These are phyloP conservation scores for Aspergillus pseudoglaucus DNA, from an alignment of 2,329 filamentous ascomycete genomes.

Conservation along the genomic window DNA sequence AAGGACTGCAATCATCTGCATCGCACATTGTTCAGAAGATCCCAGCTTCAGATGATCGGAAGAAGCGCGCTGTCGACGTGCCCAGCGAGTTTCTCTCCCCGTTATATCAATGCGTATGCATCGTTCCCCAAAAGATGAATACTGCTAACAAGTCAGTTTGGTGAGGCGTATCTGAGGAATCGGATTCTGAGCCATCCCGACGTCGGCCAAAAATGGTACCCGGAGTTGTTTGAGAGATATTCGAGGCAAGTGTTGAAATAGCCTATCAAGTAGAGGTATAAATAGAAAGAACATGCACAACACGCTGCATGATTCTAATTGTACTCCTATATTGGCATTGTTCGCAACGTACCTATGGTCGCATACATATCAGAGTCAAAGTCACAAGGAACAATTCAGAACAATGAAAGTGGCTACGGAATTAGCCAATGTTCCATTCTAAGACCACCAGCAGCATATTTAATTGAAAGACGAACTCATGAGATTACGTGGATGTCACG, in stretches of 20 bases:
- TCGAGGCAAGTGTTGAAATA: slow-evolving; percentile 16
- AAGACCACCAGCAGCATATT: no score
- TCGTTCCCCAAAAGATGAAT: no score
- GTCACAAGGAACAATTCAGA: no score
- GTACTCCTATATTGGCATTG: no score
- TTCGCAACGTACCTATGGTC: no score
- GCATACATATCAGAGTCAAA: no score
- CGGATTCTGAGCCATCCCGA: slow-evolving; percentile 32
- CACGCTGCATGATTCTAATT: no score
- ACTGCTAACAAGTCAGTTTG: slow-evolving; percentile 20
- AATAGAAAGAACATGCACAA: neutral
- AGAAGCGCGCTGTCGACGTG: slow-evolving; percentile 28
- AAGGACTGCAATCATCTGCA: slow-evolving; percentile 28
- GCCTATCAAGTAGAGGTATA: neutral
- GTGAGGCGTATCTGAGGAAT: slow-evolving; percentile 31
- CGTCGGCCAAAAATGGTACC: slow-evolving; percentile 31
- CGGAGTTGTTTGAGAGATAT: slow-evolving; percentile 25
- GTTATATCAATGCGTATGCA: slow-evolving; percentile 29
- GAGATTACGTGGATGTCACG: no score
- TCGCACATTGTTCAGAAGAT: slow-evolving; percentile 25
- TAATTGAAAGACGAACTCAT: no score
- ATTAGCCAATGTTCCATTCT: no score
- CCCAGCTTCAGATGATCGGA: slow-evolving; percentile 23
- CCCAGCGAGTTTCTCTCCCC: slow-evolving; percentile 33
- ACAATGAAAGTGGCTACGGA: no score